phyloP scores from a whole-genome alignment of 2,329 filamentous ascomycete genomes.

The Claviceps africana region DNA sequence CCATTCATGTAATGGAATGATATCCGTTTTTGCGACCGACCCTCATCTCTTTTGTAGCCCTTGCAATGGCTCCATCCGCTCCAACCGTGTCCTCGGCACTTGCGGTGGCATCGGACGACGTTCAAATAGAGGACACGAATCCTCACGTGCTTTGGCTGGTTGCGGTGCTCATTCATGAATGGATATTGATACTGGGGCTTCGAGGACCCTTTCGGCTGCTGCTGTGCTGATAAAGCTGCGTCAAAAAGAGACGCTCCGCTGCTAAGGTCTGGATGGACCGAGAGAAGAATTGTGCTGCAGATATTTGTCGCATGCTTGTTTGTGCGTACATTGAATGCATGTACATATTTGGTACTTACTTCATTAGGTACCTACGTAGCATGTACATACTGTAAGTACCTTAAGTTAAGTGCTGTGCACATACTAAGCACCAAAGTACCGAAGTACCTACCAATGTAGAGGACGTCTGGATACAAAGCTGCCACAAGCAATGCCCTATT shows the following conservation, averaged over 20 bases:
- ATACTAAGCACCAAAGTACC: no score
- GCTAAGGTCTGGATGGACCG: not conserved
- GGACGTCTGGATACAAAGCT: not conserved
- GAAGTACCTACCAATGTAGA: not conserved
- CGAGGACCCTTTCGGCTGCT: not conserved
- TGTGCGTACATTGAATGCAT: no score
- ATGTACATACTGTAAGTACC: no score
- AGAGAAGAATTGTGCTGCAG: not conserved
- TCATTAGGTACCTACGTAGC: no score
- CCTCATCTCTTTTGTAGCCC: not conserved
- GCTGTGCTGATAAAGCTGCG: not conserved
- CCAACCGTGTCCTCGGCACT: not conserved
- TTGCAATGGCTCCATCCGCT: not conserved
- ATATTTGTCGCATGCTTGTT: not conserved
- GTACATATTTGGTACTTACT: no score
- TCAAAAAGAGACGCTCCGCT: not conserved
- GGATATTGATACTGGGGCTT: not conserved
- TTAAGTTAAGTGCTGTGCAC: no score
- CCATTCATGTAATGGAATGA: no score
- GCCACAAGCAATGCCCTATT: not conserved
- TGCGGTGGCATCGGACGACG: not conserved
- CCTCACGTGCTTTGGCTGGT: not conserved
- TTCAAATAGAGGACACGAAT: not conserved
- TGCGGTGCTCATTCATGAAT: not conserved
- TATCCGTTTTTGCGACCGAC: no score